Percentiles rank a stretch among this genome's conserved stretches.
These are phyloP conservation scores for Tubosaeta sp. DNA, from an alignment of 768 basidiomycete genomes.

Conservation along the genomic window DNA sequence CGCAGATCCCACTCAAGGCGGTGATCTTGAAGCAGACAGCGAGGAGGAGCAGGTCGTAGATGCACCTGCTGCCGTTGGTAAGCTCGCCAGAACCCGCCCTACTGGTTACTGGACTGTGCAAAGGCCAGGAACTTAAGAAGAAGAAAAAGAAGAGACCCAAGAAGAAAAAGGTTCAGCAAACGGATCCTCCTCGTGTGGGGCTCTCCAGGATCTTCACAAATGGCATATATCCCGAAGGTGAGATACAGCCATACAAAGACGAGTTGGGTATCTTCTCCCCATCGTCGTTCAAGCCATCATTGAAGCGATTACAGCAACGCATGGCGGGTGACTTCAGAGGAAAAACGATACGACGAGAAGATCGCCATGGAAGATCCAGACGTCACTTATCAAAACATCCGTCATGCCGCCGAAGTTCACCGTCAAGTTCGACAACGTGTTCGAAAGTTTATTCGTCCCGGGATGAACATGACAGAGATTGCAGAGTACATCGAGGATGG, in stretches of 20 bases:
- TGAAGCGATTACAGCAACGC: conserved; percentile 48
- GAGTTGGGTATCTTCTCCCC: conserved; percentile 55
- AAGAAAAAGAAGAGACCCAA: conserved; percentile 95
- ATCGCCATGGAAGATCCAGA: conserved; percentile 76
- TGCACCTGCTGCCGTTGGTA: conserved; percentile 25
- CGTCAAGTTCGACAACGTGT: conserved; percentile 85
- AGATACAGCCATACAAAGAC: conserved; percentile 86
- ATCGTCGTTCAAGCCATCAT: background rate
- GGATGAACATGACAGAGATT: conserved; percentile 93
- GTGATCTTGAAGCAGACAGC: conserved; percentile 28
- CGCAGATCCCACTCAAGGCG: conserved; percentile 8
- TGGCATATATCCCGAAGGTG: conserved; percentile 88
- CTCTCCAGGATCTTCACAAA: conserved; percentile 83
- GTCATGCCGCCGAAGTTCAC: conserved; percentile 94
- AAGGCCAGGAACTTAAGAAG: conserved; percentile 74
- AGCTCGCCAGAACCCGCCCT: conserved; percentile 5
- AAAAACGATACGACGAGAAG: conserved; percentile 80
- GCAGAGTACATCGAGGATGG: conserved; percentile 91
- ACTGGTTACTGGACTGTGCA: background rate
- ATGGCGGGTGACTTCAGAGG: conserved; percentile 87
- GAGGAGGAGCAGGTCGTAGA: conserved; percentile 31
- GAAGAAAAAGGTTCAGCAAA: conserved; percentile 77
- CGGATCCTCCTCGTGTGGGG: conserved; percentile 88
- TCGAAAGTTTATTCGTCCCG: conserved; percentile 80
- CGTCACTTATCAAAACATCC: conserved; percentile 82